A percentile compares a stretch with the other conserved stretches of the same genome.
These are phyloP conservation scores for Candida ficus DNA, from an alignment of 805 yeast genomes.

Conservation along the genomic window DNA sequence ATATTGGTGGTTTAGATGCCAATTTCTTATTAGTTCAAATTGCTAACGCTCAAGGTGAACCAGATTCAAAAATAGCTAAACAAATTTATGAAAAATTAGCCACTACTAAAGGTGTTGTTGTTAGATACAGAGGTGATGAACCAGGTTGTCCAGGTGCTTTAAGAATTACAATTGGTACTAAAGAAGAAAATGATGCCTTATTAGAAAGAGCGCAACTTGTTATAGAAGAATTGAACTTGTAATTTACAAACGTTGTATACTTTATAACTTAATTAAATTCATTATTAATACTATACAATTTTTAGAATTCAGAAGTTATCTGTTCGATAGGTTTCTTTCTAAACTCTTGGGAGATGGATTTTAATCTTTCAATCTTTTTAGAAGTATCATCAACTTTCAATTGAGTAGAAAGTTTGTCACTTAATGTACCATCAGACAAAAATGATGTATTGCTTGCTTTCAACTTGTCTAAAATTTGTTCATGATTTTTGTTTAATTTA, in stretches of 20 bases:
- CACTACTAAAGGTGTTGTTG: conserved; percentile 66
- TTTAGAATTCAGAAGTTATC: conserved; percentile 12
- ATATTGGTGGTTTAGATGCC: conserved; percentile 81
- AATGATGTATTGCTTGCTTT: conserved; percentile 1
- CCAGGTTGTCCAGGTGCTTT: conserved; percentile 84
- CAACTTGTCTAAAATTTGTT: conserved; percentile 14
- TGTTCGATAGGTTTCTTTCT: conserved; percentile 9
- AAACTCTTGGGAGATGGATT: conserved; percentile 5
- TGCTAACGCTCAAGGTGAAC: conserved; percentile 53
- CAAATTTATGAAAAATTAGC: conserved; percentile 68
- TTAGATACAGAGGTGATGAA: conserved; percentile 88
- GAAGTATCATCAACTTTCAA: conserved; percentile 13
- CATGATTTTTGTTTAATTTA: conserved; percentile 17
- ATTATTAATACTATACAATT: not conserved
- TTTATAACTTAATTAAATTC: too few species aligned
- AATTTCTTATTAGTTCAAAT: conserved; percentile 79
- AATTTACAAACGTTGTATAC: not conserved
- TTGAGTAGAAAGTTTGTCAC: conserved; percentile 13
- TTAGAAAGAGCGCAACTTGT: conserved; percentile 42
- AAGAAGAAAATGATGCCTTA: conserved; percentile 60
- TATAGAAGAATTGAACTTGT: conserved; percentile 18
- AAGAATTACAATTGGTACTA: conserved; percentile 84
- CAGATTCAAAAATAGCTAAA: conserved; percentile 65
- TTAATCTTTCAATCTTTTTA: conserved; percentile 8
- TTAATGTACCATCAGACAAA: conserved; percentile 4